Evolutionary conservation across 495 filamentous ascomycete species (phyloP).

Genomic region (Staphylotrichum longicolle): DNA sequence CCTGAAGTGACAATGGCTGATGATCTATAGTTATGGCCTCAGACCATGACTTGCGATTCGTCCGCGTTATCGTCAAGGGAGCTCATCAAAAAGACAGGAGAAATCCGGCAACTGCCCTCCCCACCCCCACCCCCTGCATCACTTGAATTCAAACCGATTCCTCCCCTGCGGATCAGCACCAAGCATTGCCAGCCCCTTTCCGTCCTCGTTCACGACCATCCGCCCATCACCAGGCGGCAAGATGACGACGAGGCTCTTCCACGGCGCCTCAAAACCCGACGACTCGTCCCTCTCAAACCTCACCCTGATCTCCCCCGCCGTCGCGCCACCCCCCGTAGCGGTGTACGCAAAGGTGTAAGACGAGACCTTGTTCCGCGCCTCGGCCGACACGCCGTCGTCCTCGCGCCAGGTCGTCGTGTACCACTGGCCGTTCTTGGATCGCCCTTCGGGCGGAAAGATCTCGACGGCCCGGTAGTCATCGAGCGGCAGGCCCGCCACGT

Average conservation of each 20-base stretch:
- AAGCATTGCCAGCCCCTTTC: neutral
- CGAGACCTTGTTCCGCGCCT: neutral
- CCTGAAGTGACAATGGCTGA: too few relatives aligned
- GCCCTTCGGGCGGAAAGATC: conserved; percentile 2
- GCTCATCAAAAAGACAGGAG: too few relatives aligned
- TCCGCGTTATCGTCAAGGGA: too few relatives aligned
- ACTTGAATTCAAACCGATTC: neutral
- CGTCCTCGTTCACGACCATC: conserved; percentile 6
- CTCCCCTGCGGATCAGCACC: conserved; percentile 1
- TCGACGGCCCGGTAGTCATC: conserved; percentile 9
- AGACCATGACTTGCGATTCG: too few relatives aligned
- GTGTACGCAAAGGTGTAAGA: conserved; percentile 6
- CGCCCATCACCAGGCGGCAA: conserved; percentile 5
- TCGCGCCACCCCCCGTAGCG: neutral
- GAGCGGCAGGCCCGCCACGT: conserved; percentile 5
- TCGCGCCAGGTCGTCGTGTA: conserved; percentile 3
- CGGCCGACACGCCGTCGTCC: conserved; percentile 9
- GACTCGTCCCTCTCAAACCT: conserved; percentile 4
- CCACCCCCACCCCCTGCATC: neutral
- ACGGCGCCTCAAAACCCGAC: conserved; percentile 11
- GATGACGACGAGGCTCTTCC: conserved; percentile 9
- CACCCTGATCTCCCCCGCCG: conserved; percentile 3
- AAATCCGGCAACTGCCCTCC: too few relatives aligned
- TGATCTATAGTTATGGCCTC: too few relatives aligned
- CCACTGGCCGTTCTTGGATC: conserved; percentile 6